A percentile compares a stretch with the other conserved stretches of the same genome.
Evolutionary conservation across 2,329 filamentous ascomycete species (phyloP).

Genomic region (Cytospora schulzeri): DNA sequence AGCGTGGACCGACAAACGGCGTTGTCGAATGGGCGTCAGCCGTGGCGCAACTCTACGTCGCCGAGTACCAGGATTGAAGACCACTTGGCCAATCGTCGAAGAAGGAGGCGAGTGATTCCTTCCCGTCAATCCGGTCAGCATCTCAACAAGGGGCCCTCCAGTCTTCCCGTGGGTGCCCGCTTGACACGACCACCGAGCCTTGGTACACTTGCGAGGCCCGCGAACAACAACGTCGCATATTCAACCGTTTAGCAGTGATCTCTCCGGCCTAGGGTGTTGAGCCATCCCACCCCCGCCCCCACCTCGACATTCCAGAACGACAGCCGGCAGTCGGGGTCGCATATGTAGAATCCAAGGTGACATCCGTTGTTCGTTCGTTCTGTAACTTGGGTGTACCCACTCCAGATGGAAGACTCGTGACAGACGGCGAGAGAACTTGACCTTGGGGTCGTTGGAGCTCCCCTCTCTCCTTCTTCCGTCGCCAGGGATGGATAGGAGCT

Average conservation of each 20-base stretch:
- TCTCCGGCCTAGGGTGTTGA: constrained; percentile 8
- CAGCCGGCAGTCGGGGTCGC: constrained; percentile 35
- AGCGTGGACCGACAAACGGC: background rate
- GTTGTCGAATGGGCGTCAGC: constrained; percentile 9
- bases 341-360: constrained; percentile 37
- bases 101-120: constrained; percentile 27
- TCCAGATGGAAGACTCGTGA: constrained; percentile 20
- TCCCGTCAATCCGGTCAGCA: constrained; percentile 34
- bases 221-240: constrained; percentile 3
- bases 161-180: constrained; percentile 1
- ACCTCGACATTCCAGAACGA: constrained; percentile 9
- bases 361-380: constrained; percentile 31
- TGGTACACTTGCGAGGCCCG: background rate
- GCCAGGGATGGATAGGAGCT: constrained; percentile 22
- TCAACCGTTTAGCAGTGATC: constrained; percentile 11
- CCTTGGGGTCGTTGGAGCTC: constrained; percentile 17
- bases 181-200: background rate
- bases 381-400: constrained; percentile 15
- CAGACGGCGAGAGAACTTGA: constrained; percentile 17
- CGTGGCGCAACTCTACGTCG: constrained; percentile 10
- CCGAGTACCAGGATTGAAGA: background rate
- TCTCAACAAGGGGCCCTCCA: background rate
- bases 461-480: constrained; percentile 16
- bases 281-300: background rate
- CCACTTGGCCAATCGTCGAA: constrained; percentile 5